phyloP scores from a whole-genome alignment of 495 filamentous ascomycete species.

The Rhypophila decipiens region DNA sequence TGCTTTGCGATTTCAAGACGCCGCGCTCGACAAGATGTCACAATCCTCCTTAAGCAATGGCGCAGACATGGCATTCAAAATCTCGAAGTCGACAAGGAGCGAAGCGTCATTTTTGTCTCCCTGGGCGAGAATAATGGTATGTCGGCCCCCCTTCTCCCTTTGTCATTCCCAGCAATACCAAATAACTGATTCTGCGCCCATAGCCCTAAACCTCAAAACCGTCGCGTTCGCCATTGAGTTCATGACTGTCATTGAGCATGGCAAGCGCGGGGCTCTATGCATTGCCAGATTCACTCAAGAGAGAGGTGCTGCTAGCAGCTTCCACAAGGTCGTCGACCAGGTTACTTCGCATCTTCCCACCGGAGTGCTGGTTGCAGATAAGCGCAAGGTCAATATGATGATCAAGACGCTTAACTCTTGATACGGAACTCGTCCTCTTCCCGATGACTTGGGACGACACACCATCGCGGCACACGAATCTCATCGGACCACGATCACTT shows the following conservation, averaged over 20 bases:
- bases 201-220: constrained; percentile 68
- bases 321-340: constrained; percentile 73
- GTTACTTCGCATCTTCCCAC: constrained; percentile 54
- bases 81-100: constrained; percentile 64
- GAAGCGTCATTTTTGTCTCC: constrained; percentile 66
- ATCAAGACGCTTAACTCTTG: constrained; percentile 47
- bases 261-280: constrained; percentile 58
- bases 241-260: constrained; percentile 77
- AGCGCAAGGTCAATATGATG: constrained; percentile 63
- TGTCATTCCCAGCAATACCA: constrained; percentile 18
- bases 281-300: constrained; percentile 83
- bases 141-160: background rate
- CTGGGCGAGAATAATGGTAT: constrained; percentile 72
- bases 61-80: constrained; percentile 69
- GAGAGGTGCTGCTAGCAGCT: constrained; percentile 76
- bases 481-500: too few species aligned
- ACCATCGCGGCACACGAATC: background rate
- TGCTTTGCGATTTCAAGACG: constrained; percentile 65
- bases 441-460: background rate
- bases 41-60: constrained; percentile 70
- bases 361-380: constrained; percentile 62
- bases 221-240: constrained; percentile 78
- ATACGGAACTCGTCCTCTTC: too few species aligned
- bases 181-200: background rate
- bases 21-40: constrained; percentile 67